Conservation (phyloP, 305 asterid genomes). For the Rubia occidens region DNA sequence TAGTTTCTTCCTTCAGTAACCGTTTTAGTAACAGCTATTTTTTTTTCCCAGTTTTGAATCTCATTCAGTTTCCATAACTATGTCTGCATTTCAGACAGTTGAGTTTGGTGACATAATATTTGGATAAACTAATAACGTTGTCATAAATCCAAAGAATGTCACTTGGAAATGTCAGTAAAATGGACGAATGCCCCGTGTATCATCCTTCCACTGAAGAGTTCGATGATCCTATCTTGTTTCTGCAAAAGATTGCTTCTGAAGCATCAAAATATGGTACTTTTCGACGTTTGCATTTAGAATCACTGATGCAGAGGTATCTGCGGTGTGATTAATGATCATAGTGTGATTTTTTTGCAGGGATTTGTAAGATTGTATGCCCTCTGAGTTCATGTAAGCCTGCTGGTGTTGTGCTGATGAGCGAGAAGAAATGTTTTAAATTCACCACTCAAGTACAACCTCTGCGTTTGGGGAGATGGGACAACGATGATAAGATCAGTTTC, state of each 20-base stretch:
- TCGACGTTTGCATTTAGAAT: neutral
- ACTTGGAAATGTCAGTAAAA: neutral
- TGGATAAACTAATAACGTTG: neutral
- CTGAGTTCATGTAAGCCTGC: slow-evolving; percentile 27
- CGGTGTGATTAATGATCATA: neutral
- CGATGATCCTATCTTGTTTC: slow-evolving; percentile 31
- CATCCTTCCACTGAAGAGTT: slow-evolving; percentile 37
- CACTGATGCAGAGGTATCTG: neutral
- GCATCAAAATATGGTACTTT: slow-evolving; percentile 39
- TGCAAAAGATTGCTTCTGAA: slow-evolving; percentile 33
- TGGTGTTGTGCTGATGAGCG: slow-evolving; percentile 31
- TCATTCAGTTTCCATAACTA: too few species aligned
- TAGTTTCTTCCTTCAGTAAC: too few species aligned
- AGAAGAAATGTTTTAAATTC: slow-evolving; percentile 28
- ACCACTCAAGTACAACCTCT: slow-evolving; percentile 37
- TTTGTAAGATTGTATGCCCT: slow-evolving; percentile 39
- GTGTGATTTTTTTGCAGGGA: slow-evolving; percentile 25
- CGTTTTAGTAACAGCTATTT: too few species aligned
- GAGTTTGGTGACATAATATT: neutral
- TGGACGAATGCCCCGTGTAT: slow-evolving; percentile 32
- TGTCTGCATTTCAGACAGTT: neutral
- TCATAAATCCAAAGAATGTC: neutral
- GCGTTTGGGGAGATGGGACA: slow-evolving; percentile 30
- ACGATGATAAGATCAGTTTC: slow-evolving; percentile 27
- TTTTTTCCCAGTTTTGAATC: too few species aligned